A percentile compares a stretch with the other conserved stretches of the same genome.
Evolutionary conservation across 371 early-diverging fungal species (phyloP).

Genomic region (Rhizopus microsporus): DNA sequence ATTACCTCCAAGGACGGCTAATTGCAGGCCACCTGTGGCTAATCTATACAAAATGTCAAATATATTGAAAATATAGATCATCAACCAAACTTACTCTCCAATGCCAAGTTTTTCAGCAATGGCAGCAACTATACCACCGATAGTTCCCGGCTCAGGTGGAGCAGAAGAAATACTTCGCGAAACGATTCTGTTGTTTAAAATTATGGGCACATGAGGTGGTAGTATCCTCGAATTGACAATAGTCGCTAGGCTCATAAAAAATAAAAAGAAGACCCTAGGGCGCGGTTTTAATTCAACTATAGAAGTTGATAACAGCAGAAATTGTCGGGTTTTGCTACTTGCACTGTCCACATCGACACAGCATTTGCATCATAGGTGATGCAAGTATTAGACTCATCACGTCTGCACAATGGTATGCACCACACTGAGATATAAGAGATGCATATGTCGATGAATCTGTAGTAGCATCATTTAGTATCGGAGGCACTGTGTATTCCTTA

Average conservation of each 20-base stretch:
- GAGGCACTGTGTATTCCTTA: too few relatives aligned
- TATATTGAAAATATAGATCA: background rate
- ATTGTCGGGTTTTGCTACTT: background rate
- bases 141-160: conserved; percentile 32
- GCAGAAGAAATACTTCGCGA: conserved; percentile 22
- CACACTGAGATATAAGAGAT: too few relatives aligned
- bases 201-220: background rate
- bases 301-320: background rate
- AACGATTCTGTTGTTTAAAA: conserved; percentile 1
- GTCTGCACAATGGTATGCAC: too few relatives aligned
- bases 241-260: conserved; percentile 3
- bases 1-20: conserved; percentile 46
- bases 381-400: too few relatives aligned
- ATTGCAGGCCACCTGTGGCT: conserved; percentile 55
- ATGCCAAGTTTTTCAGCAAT: conserved; percentile 54
- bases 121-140: conserved; percentile 47
- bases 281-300: background rate
- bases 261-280: background rate
- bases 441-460: too few relatives aligned
- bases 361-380: too few relatives aligned
- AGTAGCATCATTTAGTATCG: too few relatives aligned
- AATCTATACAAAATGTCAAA: conserved; percentile 29
- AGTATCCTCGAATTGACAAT: background rate
- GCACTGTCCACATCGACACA: too few relatives aligned
- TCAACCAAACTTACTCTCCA: conserved; percentile 43